Base-by-base conservation (phyloP, 2,329 filamentous ascomycete species). In the Parastagonospora avenae region DNA sequence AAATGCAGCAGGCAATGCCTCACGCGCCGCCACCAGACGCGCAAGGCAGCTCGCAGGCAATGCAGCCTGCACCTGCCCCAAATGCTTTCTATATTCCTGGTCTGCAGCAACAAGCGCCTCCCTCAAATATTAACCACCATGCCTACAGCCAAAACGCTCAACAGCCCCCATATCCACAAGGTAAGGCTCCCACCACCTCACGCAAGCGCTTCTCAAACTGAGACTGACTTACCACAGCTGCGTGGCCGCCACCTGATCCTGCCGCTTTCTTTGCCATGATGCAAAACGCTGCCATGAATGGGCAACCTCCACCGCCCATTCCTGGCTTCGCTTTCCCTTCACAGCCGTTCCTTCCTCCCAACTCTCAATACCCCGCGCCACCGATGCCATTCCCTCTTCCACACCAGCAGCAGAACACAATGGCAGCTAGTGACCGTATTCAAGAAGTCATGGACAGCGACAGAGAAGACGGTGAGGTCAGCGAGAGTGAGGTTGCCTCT, bases 381-480 rank as follows among this genome's bases (percentile, higher is more conserved):
- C 57, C 64, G 8, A 32, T 53, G 14, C 52, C 53, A 12, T 54
- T 63, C 7, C 49, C 60, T 30, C 59, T 50, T 5, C 54, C 48
- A 7, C 42, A 45, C 27, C 52, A 58, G 29, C 30, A 46, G 43
- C 30, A 59, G 50, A 42, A 55, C 40, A 10, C 32, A 19, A 31
- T 49, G 11, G 16, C 53, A 11, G 33, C 55, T 4, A 55, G 60
- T 30, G 64, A 73, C 24, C 68, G 67, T 42, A 39, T 72, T 9
- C 55, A 56, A 28, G 64, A 70, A 12, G 64, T 70, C 28, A 59
- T 71, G 42, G 69, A 78, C 39, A 71, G 71, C 47, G 80, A 82
- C 49, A 76, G 76, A 48, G 90, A 94, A 64, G 90, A 95, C 63
- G 90, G 89, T 12, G 91, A 95, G 70, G 71, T 94, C 28, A 89